Base-by-base conservation (phyloP, 2,329 filamentous ascomycete species). In the Pseudogymnoascus sp. region DNA sequence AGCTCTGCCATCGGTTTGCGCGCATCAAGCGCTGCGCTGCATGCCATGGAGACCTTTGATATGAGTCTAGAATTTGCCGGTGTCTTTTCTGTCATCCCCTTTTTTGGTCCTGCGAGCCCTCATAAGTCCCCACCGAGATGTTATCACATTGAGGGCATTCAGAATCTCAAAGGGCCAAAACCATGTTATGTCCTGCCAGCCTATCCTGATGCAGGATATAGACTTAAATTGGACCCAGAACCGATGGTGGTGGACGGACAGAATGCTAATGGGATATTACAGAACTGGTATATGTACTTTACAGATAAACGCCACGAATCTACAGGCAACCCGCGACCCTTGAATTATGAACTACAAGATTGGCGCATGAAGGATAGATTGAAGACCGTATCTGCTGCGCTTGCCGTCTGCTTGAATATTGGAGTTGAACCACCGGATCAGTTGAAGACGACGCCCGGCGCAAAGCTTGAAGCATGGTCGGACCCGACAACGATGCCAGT, bases 271-370 rank as follows among this genome's bases (percentile, higher is more conserved):
- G 60, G 66, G 64, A 63, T n/a, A 31, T 34, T 65, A 63, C 76
- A 96, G 89, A 96, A 91, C 69, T 99, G 96, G 86, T 97, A 96
- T 80, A 97, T 97, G 93, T 99, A 99, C 78, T 99, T 90, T 76
- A 97, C 93, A 67, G 95, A 99, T 76, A 97, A 97, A 77, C 89
- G 93, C 62, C 95, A 99, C 77, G 95, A 97, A 74, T 95, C 91
- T 21, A 93, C 91, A 37, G 95, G 92, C 21, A 91, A 93, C 69
- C 91, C 92, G 14, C 91, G 92, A 73, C 83, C 85, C 61, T 82
- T 81, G 16, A 75, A 78, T 25, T 84, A 84, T 68, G 81, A 86
- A 66, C 78, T 96, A 5, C 90, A 96, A 73, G 95, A 97, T 74
- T 99, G 95, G 95, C 89, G 95, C 64, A 97, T 97, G 90, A 88